phyloP scores from a whole-genome alignment of 805 yeast genomes.

The Saccharomycopsis sp. region DNA sequence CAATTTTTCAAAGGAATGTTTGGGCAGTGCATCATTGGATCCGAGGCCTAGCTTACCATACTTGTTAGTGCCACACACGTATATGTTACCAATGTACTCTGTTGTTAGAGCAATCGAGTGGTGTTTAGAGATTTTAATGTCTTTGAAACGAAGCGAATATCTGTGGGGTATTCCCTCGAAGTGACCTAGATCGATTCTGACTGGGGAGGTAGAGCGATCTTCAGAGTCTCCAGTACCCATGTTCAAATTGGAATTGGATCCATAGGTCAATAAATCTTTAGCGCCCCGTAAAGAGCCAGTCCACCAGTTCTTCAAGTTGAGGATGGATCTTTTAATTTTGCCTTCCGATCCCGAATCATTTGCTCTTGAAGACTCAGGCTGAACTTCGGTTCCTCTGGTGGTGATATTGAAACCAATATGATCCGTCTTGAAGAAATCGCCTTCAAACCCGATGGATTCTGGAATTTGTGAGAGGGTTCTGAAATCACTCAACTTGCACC shows the following conservation, averaged over 20 bases:
- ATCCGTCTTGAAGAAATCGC: constrained; percentile 1
- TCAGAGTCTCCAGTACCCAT: constrained; percentile 60
- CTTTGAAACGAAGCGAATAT: constrained; percentile 35
- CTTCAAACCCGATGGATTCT: constrained; percentile 26
- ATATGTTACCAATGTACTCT: constrained; percentile 34
- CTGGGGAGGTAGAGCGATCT: constrained; percentile 36
- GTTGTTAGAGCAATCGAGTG: constrained; percentile 55
- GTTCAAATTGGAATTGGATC: constrained; percentile 52
- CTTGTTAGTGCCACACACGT: constrained; percentile 60
- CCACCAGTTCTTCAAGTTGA: constrained; percentile 31
- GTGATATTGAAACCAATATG: constrained; percentile 5
- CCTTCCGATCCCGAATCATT: neutral
- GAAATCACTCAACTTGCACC: constrained; percentile 38
- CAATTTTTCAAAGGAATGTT: constrained; percentile 37
- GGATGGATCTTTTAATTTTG: too few species aligned
- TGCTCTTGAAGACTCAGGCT: neutral
- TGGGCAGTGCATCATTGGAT: constrained; percentile 28
- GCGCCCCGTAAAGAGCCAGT: constrained; percentile 44
- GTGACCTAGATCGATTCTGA: constrained; percentile 30
- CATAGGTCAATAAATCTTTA: constrained; percentile 50
- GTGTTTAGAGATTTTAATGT: constrained; percentile 48
- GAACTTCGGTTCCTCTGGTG: constrained; percentile 2
- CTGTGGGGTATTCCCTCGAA: constrained; percentile 22
- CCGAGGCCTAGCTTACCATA: constrained; percentile 67
- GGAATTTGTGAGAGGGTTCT: constrained; percentile 40